Evolutionary conservation across 2,329 filamentous ascomycete species (phyloP), one percentile per base, ranked within the genome.

Genomic region (Sporothrix pseudoabietina): DNA sequence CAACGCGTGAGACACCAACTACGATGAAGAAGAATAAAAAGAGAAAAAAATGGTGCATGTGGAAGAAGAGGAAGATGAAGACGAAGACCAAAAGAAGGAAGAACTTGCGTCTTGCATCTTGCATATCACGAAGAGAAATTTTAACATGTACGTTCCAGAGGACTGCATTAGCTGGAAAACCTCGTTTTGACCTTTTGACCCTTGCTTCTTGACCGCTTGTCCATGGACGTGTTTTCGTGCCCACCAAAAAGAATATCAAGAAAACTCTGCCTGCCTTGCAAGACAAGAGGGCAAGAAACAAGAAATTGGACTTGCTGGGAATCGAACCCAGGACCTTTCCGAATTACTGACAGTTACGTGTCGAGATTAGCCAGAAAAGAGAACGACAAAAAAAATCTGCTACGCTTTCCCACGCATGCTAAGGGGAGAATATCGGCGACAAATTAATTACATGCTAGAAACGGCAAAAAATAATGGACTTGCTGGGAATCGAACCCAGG

Each of bases 221-320:
- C 44, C 2, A 19, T 49, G 6, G 4, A 49, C 44, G 44, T 49
- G 44, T 61, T 39, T 44, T 39, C 7, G 61, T 9, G 35, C 30
- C 6, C 30, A 14, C n/a, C 12, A 14, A 22, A 55, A 55, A 12
- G 2, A 55, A 10, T 26, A 55, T 55, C 22, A 12, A 54, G n/a
- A 54, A 55, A 55, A 55, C 8, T 55, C 52, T 55, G 22, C 12
- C 30, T 26, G 32, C 57, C 55, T 61, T 61, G 57, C 57, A 61
- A 26, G 26, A 26, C 26, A 26, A 26, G 26, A 26, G 26, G 26
- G 1, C 26, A 26, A 26, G 26, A 26, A 26, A 26, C 26, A 26
- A 26, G 2, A 26, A 26, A 26, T 26, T 26, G 26, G 26, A 26
- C 26, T 26, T 26, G 26, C 26, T 26, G 41, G 12, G 12, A 44